Evolutionary conservation across 2,329 filamentous ascomycete species (phyloP).

Genomic region (Sporothrix phasma): DNA sequence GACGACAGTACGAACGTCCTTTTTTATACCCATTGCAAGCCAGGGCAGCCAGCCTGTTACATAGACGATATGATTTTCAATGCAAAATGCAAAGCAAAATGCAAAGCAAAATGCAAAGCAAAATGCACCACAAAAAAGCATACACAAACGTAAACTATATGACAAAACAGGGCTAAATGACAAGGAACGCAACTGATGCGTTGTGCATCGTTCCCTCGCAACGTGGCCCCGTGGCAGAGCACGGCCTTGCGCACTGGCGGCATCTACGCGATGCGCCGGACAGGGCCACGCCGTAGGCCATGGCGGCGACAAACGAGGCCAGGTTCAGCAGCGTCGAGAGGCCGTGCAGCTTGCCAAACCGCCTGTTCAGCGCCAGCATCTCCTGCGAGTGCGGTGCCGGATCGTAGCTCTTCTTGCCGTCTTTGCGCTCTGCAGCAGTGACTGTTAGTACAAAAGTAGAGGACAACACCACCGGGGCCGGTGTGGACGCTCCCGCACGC

Average conservation of each 20-base stretch:
- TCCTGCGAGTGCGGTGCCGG: conserved; percentile 68
- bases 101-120: not conserved
- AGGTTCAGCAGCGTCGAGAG: conserved; percentile 73
- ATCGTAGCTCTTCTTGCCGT: conserved; percentile 82
- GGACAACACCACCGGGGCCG: no score
- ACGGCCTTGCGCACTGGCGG: no score
- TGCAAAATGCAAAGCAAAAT: not conserved
- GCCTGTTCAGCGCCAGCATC: conserved; percentile 71
- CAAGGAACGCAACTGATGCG: no score
- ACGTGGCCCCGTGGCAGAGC: no score
- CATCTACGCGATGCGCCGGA: conserved; percentile 46
- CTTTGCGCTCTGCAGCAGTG: conserved; percentile 58
- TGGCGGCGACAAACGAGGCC: conserved; percentile 53
- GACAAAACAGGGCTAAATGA: no score
- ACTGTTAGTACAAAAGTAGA: no score
- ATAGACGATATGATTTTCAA: not conserved
- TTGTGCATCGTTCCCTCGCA: no score
- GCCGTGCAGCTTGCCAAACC: conserved; percentile 71
- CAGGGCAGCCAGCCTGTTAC: not conserved
- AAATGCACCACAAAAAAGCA: not conserved
- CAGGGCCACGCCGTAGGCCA: conserved; percentile 71
- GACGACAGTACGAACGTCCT: not conserved
- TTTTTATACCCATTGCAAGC: not conserved
- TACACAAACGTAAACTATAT: not conserved
- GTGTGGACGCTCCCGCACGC: conserved; percentile 26